These are phyloP conservation scores for Trichoderma koningiopsis DNA, from an alignment of 2,329 filamentous ascomycete genomes.

Conservation along the genomic window DNA sequence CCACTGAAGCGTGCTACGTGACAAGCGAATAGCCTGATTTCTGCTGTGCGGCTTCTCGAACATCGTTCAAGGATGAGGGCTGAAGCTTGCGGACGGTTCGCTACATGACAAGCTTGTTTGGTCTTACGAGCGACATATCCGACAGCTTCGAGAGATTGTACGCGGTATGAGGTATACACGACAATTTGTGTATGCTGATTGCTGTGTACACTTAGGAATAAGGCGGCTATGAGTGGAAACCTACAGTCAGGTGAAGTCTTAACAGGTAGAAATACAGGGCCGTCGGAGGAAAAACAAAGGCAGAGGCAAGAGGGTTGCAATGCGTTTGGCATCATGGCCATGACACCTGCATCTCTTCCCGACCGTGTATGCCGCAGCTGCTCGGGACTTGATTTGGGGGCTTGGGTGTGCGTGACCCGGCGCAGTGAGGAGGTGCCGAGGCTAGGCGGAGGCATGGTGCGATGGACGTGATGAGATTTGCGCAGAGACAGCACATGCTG, in stretches of 20 bases:
- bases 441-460: conserved; percentile 3
- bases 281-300: neutral
- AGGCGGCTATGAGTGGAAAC: neutral
- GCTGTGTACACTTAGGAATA: neutral
- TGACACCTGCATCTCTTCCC: conserved; percentile 3
- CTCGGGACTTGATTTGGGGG: conserved; percentile 2
- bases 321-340: neutral
- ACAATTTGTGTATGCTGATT: neutral
- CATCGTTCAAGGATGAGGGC: neutral
- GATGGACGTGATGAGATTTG: conserved; percentile 16
- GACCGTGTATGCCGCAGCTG: conserved; percentile 7
- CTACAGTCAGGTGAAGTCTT: neutral
- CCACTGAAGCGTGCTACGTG: neutral
- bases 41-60: conserved; percentile 11
- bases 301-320: conserved; percentile 7
- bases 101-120: neutral
- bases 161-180: neutral
- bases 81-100: conserved; percentile 5
- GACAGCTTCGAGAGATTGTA: neutral
- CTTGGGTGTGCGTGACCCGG: neutral
- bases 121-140: neutral
- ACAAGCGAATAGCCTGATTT: neutral
- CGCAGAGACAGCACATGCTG: neutral
- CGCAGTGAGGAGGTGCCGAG: conserved; percentile 4
- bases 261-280: neutral